Evolutionary conservation across 805 yeast genomes (phyloP).

Genomic region (Brettanomyces custersianus): DNA sequence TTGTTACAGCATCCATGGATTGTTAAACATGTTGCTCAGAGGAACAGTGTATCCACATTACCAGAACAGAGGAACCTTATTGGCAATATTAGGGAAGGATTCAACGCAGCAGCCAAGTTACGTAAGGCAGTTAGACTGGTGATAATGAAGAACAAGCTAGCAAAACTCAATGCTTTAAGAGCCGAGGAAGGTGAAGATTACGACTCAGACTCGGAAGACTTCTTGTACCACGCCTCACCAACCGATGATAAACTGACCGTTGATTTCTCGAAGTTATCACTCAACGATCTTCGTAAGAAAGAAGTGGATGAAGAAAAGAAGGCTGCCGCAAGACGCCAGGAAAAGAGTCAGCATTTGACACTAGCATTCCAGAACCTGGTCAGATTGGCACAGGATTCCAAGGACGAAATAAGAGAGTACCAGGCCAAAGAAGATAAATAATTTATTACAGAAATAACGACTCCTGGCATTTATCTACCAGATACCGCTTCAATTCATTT

Average conservation of each 20-base stretch:
- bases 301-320: background rate
- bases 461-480: background rate
- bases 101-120: constrained; percentile 77
- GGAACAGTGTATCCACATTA: constrained; percentile 7
- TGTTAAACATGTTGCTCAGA: constrained; percentile 28
- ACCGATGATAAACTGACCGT: constrained; percentile 34
- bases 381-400: constrained; percentile 23
- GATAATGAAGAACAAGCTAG: constrained; percentile 68
- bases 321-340: constrained; percentile 1
- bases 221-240: constrained; percentile 25
- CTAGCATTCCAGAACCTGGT: constrained; percentile 25
- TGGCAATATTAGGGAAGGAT: constrained; percentile 71
- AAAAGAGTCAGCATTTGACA: constrained; percentile 20
- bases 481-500: background rate
- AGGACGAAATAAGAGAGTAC: constrained; percentile 20
- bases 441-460: background rate
- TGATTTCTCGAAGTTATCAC: constrained; percentile 12
- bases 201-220: constrained; percentile 25
- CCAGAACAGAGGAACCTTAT: constrained; percentile 46
- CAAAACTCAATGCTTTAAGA: constrained; percentile 56
- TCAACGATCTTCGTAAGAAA: background rate
- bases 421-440: constrained; percentile 18
- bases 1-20: constrained; percentile 75
- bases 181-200: constrained; percentile 38
- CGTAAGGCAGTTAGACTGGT: constrained; percentile 82